Evolutionary conservation across 164 flowering plant genomes (phyloP), one percentile per base, ranked within the genome.

Genomic region (Amborella trichopoda): DNA sequence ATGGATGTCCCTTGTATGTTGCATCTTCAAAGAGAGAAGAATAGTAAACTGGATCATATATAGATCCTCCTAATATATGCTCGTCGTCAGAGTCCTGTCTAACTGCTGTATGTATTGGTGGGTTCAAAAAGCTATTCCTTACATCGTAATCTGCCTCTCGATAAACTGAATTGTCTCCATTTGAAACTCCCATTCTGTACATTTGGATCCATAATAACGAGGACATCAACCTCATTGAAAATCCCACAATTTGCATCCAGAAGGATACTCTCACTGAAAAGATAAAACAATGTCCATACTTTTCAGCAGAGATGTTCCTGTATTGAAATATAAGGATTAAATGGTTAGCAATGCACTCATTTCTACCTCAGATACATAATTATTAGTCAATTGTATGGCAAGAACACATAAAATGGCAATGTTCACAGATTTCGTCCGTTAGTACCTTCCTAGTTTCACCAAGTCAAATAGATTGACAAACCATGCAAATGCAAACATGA

Each of bases 161-260:
- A 36, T 73, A 48, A 58, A 13, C 56, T n/a, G n/a, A n/a, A 53
- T 50, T 47, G 39, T 80, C 80, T 13, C 67, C 59, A 53, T 50
- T 45, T 19, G 86, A 76, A 54, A 46, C 73, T n/a, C 97, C 97
- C 67, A 82, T 49, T 70, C 94, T 80, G 65, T 89, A 85, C 63
- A 85, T 89, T 67, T 80, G 97, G 53, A 89, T 72, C 97, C 97
- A 89, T 33, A 85, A 49, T 5, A 85, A 60, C 9, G 95, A 78
- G 28, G 97, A 89, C 4, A 63, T 67, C 26, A 78, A 27, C 70
- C 93, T 76, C 58, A 80, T 75, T 24, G 59, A 53, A 52, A 78
- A 76, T 23, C 95, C 95, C 46, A 70, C 25, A 39, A 74, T 74
- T 65, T 89, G 80, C 97, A 89, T 85, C 13, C 62, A 60, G 14